Base-by-base conservation (phyloP, 176 grass and related monocot genomes). In the Triticum timopheevii region DNA sequence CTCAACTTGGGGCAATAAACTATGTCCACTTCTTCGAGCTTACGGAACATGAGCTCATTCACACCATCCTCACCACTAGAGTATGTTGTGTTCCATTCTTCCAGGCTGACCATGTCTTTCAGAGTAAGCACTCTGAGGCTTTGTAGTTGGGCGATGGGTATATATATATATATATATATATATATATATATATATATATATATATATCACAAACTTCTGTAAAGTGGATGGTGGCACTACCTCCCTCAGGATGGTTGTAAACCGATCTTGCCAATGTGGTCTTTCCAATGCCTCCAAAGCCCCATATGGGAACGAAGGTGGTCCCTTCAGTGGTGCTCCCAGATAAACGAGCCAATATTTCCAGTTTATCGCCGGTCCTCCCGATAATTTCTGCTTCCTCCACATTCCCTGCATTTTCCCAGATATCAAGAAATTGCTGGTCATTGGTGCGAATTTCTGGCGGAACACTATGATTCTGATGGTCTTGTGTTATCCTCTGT, bases 1-100 rank as follows among this genome's bases (percentile, higher is more conserved):
- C 17, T 71, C 64, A 86, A 47, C 7, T 45, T 86, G 7, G 23
- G 76, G 49, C 84, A 86, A 5, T 8, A 0, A 69, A 0, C 0
- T 79, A 71, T 71, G 10, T 0, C 5, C 49, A 86, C 3, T 0
- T 0, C 1, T 2, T n/a, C 3, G 3, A 76, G 61, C 2, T 66
- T 63, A 20, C 56, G 25, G 69, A 63, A 84, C 70, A 84, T 84
- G 36, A 84, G 9, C 9, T 62, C 34, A 28, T 44, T 38, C 6
- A 38, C 36, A 38, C 36, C 7, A 38, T 11, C 33, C 11, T 33
- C 10, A 3, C 17, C 25, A 15, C 0, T n/a, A 38, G 54, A 47
- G 56, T 34, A 22, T 17, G 19, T 33, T 2, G 70, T 75, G 6
- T 3, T 42, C 70, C 82, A 84, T 27, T 74, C 24, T 73, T 84